Base-by-base conservation (phyloP, 2,329 filamentous ascomycete species). In the Pyrenophora seminiperda region DNA sequence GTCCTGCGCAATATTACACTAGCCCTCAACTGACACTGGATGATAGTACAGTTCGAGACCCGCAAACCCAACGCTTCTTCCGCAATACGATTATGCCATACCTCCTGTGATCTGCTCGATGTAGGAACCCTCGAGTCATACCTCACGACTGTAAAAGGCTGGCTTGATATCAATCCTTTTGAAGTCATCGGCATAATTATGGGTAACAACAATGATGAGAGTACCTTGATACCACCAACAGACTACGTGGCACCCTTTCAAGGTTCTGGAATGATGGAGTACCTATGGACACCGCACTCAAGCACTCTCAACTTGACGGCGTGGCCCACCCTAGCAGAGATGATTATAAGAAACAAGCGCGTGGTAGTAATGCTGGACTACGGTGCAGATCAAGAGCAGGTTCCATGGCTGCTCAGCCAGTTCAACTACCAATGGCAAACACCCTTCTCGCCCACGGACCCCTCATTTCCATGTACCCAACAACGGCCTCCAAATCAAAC, bases 391-490 rank as follows among this genome's bases (percentile, higher is more conserved):
- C 89, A 95, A 73, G 83, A 79, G 1, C 79, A 81, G 15, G 87
- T 90, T 14, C 91, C 92, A 0, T 97, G 90, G 84, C 81, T 96
- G 33, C 79, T 96, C 32, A 90, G 96, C 71, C 81, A 97, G 73
- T 97, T 96, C 76, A 83, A 83, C 5, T 89, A 96, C 67, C 82
- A 95, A 75, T 96, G 90, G 89, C 90, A 97, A 76, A 93, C 91
- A 1, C 89, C 90, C 0, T 97, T 96, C 69, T 89, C 91, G 44
- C 91, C 84, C 0, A 83, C 80, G 0, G 73, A 86, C 62, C 75
- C 84, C 3, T 70, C 72, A 0, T 96, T 96, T 70, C 91, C 91
- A 0, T 97, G 92, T 75, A 85, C 77, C 0, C 79, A 86, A 30
- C 84, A 96, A 67, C 86, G 92, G 0, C 91, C 92, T 0, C 90